Evolutionary conservation across 306 rosid species (phyloP), one percentile per base, ranked within the genome.

Genomic region (Trifolium subterraneum): DNA sequence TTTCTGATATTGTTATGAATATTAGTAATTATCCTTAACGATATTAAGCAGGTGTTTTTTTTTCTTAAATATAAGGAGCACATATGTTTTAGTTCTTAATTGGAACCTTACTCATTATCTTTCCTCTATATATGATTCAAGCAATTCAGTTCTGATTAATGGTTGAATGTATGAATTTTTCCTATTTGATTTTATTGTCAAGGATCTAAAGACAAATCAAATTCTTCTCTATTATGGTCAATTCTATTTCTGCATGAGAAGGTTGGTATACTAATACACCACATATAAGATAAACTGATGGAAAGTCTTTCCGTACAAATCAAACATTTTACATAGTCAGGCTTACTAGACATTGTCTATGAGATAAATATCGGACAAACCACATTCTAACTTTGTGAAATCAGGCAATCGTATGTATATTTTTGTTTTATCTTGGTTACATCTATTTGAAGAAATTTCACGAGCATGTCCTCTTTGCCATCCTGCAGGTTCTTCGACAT

Each of bases 401-500:
- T 50, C 8, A 50, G 23, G 22, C 2, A 16, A 50, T 50, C 23
- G 7, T 6, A 15, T 2, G 11, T 50, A 1, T 42, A n/a, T n/a
- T n/a, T 42, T 12, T 12, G 10, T 13, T 27, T 25, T 10, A 25
- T 27, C 5, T 13, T 59, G 16, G 10, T 27, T 59, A 12, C 16
- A 25, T 23, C 52, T 51, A 16, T 51, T 51, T 62, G 41, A 63
- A 63, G 63, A 48, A 48, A 48, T n/a, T 64, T 27, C 22, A 38
- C 2, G 64, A 65, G 27, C 9, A 23, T 42, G 71, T 23, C 48
- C 50, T 44, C 50, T 64, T 18, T 72, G 82, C 45, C 31, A 33
- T 60, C 73, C n/a, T 51, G 55, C 88, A 93, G 98, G 98, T 93
- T 76, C 94, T 93, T 77, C 96, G 94, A 60, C 98, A 93, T 86